Percentiles rank a stretch among this genome's conserved stretches.
phyloP scores from a whole-genome alignment of 352 stramenopile species.

The Globisporangium takayamanum region DNA sequence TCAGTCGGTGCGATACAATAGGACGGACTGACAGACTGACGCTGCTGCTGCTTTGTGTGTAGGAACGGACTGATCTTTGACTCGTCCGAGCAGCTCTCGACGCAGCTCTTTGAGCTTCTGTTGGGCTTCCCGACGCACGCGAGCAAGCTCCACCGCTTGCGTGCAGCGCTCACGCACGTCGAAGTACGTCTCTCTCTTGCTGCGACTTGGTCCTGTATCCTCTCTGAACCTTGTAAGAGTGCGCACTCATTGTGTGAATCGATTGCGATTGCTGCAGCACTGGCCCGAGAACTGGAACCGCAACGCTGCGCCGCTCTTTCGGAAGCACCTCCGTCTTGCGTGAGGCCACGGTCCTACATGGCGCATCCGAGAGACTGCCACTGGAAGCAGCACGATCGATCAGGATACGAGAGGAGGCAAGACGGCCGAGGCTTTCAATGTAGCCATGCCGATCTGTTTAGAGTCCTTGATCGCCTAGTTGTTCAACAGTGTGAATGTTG shows the following conservation, averaged over 20 bases:
- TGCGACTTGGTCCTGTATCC: background rate
- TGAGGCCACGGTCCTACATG: conserved; percentile 3
- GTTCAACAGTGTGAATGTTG: background rate
- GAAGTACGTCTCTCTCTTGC: conserved; percentile 30
- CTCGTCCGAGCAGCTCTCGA: conserved; percentile 43
- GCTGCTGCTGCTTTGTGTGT: background rate
- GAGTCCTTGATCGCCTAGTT: background rate
- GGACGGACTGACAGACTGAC: background rate
- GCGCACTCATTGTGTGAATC: background rate
- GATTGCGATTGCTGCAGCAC: conserved; percentile 25
- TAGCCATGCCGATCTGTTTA: background rate
- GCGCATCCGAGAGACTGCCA: background rate
- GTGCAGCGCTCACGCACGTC: conserved; percentile 39
- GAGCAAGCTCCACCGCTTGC: conserved; percentile 39
- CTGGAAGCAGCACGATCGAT: background rate
- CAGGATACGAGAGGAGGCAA: background rate
- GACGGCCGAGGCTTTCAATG: background rate
- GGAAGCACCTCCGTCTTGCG: conserved; percentile 32
- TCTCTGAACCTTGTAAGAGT: too few relatives aligned
- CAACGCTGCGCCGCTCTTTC: conserved; percentile 56
- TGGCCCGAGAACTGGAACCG: conserved; percentile 76
- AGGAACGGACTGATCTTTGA: conserved; percentile 78
- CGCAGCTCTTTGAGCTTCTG: conserved; percentile 58
- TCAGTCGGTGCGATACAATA: too few relatives aligned
- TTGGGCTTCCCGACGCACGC: conserved; percentile 42